Evolutionary conservation across 352 stramenopile species (phyloP).

Genomic region (Pythium aquatile): DNA sequence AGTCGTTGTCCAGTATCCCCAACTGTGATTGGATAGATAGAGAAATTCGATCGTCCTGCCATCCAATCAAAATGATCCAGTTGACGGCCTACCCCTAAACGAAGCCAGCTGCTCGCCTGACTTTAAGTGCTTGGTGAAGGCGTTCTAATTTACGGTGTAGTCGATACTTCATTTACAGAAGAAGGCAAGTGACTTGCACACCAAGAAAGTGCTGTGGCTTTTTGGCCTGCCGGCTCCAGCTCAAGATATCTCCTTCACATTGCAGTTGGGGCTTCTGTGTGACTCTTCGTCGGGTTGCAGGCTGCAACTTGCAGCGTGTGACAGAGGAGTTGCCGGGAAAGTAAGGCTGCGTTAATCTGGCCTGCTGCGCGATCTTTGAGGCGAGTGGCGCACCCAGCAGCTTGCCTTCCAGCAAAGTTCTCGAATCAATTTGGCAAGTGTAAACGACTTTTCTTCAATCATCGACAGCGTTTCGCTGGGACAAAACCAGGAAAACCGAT

Average conservation of each 20-base stretch:
- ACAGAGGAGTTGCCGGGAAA: neutral
- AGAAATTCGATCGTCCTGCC: neutral
- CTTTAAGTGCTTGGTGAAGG: neutral
- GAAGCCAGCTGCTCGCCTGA: neutral
- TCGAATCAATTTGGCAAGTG: neutral
- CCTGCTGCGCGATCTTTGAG: neutral
- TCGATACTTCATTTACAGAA: neutral
- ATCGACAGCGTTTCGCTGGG: neutral
- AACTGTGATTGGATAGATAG: neutral
- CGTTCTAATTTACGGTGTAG: neutral
- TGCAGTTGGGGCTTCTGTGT: neutral
- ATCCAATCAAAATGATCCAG: neutral
- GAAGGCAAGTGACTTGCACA: neutral
- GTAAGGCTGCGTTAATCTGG: neutral
- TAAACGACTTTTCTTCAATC: neutral
- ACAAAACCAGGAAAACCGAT: slow-evolving; percentile 25
- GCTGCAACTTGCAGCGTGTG: neutral
- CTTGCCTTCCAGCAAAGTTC: neutral
- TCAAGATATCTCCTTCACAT: neutral
- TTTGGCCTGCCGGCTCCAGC: too few species aligned
- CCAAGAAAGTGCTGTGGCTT: too few species aligned
- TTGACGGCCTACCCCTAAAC: neutral
- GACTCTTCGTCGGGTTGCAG: neutral
- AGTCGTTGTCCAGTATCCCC: neutral
- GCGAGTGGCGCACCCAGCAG: neutral